phyloP scores from a whole-genome alignment of 306 rosid species.

The Begonia loranthoides region DNA sequence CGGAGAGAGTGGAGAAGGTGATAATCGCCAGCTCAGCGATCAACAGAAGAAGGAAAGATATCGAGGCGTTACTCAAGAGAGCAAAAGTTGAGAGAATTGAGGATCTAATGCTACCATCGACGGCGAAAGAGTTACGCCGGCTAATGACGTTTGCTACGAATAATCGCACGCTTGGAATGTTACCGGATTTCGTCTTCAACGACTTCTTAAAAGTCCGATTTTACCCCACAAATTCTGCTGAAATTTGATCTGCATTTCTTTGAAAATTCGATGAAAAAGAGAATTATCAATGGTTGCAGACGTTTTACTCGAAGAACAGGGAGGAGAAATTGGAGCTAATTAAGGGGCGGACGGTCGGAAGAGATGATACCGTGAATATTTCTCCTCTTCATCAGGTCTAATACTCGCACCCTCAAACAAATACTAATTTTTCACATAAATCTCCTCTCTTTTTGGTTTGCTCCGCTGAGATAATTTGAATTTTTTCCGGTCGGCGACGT shows the following conservation, averaged over 20 bases:
- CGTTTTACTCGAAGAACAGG: conserved; percentile 56
- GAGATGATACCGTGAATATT: conserved; percentile 27
- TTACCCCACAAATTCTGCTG: background rate
- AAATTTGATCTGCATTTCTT: too few species aligned
- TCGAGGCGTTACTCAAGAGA: conserved; percentile 32
- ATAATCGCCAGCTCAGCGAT: conserved; percentile 87
- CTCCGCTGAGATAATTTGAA: too few species aligned
- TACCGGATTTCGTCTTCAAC: conserved; percentile 50
- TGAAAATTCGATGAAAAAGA: too few species aligned
- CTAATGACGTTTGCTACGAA: conserved; percentile 29
- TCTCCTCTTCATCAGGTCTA: conserved; percentile 53
- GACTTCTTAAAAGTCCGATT: conserved; percentile 38
- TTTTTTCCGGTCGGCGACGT: too few species aligned
- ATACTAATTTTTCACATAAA: too few species aligned
- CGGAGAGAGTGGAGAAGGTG: conserved; percentile 61
- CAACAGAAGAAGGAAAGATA: conserved; percentile 35
- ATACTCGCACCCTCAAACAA: too few species aligned
- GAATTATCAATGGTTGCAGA: conserved; percentile 23
- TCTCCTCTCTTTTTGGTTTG: too few species aligned
- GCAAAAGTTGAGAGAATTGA: conserved; percentile 41
- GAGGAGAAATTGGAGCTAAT: conserved; percentile 70
- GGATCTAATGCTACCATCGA: conserved; percentile 59
- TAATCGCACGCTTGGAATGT: conserved; percentile 1
- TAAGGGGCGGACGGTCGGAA: conserved; percentile 44
- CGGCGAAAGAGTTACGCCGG: conserved; percentile 36